These are phyloP conservation scores for Chlorencoelia australis DNA, from an alignment of 2,329 filamentous ascomycete species.

Conservation along the genomic window DNA sequence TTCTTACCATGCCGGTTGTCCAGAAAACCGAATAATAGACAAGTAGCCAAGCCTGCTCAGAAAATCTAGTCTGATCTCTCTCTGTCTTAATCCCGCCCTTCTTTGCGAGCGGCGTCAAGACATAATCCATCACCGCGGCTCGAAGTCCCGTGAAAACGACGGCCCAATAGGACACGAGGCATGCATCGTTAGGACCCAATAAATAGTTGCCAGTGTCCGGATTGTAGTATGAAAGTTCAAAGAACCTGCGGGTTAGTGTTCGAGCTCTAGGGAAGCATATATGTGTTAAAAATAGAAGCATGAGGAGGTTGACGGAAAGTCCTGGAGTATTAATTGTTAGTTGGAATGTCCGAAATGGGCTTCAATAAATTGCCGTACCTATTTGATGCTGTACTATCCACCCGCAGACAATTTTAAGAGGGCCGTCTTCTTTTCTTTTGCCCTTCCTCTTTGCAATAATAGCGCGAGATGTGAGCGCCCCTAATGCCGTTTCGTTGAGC, in stretches of 20 bases:
- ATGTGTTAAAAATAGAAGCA: constrained; percentile 74
- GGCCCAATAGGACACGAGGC: constrained; percentile 68
- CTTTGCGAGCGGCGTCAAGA: constrained; percentile 69
- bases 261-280: constrained; percentile 72
- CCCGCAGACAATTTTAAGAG: constrained; percentile 48
- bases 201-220: constrained; percentile 57
- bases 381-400: constrained; percentile 75
- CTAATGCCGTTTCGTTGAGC: constrained; percentile 4
- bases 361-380: constrained; percentile 41
- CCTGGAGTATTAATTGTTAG: constrained; percentile 37
- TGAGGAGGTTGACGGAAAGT: constrained; percentile 75
- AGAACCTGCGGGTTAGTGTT: constrained; percentile 75
- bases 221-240: constrained; percentile 77
- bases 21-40: constrained; percentile 78
- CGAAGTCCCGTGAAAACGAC: constrained; percentile 80
- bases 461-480: constrained; percentile 9
- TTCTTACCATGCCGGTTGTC: constrained; percentile 68
- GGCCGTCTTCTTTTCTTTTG: constrained; percentile 52
- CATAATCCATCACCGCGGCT: constrained; percentile 76
- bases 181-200: constrained; percentile 69
- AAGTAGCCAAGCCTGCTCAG: constrained; percentile 88
- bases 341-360: background rate
- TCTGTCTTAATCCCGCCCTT: constrained; percentile 61
- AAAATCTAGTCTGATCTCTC: constrained; percentile 75
- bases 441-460: constrained; percentile 33